Conservation (phyloP, 768 basidiomycete species). For the Phylloporus rhodoxanthus region DNA sequence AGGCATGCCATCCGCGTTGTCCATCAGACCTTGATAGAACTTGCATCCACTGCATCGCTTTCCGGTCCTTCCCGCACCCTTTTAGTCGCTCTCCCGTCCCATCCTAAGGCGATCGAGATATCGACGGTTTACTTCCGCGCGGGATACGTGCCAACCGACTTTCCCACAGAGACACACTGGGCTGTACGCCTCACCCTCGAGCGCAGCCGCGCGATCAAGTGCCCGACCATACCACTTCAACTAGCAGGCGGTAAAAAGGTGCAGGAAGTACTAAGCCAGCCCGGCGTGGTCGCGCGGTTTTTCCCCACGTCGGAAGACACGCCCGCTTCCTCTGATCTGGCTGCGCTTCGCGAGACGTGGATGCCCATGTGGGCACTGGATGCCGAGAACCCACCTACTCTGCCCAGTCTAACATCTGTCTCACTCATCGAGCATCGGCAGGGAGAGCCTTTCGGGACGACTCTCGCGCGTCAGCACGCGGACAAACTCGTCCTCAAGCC, state of each 20-base stretch:
- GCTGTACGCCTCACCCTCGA: constrained; percentile 73
- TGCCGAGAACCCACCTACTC: constrained; percentile 1
- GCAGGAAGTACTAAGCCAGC: constrained; percentile 77
- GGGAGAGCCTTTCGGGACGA: constrained; percentile 19
- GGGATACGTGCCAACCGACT: constrained; percentile 82
- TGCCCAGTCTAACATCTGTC: neutral
- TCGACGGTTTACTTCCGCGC: constrained; percentile 89
- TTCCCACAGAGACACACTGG: constrained; percentile 61
- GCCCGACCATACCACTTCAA: constrained; percentile 84
- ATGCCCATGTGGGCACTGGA: constrained; percentile 85
- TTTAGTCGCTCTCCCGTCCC: constrained; percentile 22
- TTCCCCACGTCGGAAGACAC: constrained; percentile 31
- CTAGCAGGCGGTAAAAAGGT: constrained; percentile 97
- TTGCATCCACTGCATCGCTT: constrained; percentile 53
- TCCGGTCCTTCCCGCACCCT: constrained; percentile 41
- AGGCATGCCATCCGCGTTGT: constrained; percentile 74
- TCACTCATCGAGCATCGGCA: neutral
- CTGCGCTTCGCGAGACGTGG: constrained; percentile 66
- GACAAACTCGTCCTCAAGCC: constrained; percentile 82
- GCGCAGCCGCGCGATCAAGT: constrained; percentile 82
- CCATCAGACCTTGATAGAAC: constrained; percentile 70
- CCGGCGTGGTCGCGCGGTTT: constrained; percentile 71
- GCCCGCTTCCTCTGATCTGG: constrained; percentile 25
- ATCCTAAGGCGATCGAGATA: constrained; percentile 48
- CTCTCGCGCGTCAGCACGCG: constrained; percentile 29